Evolutionary conservation across 2,329 filamentous ascomycete species (phyloP).

Genomic region (Xylariales sp.): DNA sequence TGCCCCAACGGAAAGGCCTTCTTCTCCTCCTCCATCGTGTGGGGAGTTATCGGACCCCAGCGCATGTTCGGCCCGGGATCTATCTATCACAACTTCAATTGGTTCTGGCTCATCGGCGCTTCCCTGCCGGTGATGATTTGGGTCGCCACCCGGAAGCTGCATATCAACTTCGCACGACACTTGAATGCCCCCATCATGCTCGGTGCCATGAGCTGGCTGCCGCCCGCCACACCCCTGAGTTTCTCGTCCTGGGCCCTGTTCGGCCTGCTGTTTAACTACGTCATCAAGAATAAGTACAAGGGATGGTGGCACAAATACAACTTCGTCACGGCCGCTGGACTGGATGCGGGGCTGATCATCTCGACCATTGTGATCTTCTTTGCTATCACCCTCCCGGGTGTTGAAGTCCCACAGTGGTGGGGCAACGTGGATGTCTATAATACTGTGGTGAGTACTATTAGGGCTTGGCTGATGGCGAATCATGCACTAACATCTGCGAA

Average conservation of each 20-base stretch:
- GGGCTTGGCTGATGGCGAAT: too few species aligned
- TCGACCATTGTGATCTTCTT: slow-evolving; percentile 34
- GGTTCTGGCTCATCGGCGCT: slow-evolving; percentile 50
- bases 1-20: slow-evolving; percentile 36
- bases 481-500: too few species aligned
- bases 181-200: slow-evolving; percentile 55
- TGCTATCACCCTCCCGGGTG: slow-evolving; percentile 30
- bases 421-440: slow-evolving; percentile 46
- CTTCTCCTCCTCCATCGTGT: slow-evolving; percentile 51
- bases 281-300: slow-evolving; percentile 46
- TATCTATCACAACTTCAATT: slow-evolving; percentile 47
- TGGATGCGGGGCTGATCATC: slow-evolving; percentile 35
- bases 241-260: slow-evolving; percentile 56
- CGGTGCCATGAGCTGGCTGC: slow-evolving; percentile 47
- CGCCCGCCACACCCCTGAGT: slow-evolving; percentile 55
- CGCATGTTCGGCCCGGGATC: slow-evolving; percentile 50
- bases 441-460: slow-evolving; percentile 16
- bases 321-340: slow-evolving; percentile 34
- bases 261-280: slow-evolving; percentile 54
- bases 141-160: slow-evolving; percentile 36
- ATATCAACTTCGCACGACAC: slow-evolving; percentile 39
- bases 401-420: slow-evolving; percentile 37
- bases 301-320: slow-evolving; percentile 55
- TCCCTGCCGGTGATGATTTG: slow-evolving; percentile 44
- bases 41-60: slow-evolving; percentile 52